phyloP scores from a whole-genome alignment of 768 basidiomycete species.

The Dictyophora rubrovolvata region DNA sequence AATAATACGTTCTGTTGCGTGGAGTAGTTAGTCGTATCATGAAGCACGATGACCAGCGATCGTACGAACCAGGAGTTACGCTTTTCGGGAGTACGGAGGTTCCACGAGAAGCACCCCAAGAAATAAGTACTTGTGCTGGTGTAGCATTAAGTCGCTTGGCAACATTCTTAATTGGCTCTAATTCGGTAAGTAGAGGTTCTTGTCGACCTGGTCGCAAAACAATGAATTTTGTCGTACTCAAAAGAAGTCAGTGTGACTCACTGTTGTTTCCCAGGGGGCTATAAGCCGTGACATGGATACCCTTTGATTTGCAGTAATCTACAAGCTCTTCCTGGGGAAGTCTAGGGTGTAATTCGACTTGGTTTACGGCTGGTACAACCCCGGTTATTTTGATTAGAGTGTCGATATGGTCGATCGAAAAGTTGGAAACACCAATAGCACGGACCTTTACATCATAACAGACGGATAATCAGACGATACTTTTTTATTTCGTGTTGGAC shows the following conservation, averaged over 20 bases:
- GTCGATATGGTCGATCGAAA: conserved; percentile 53
- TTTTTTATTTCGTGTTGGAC: background rate
- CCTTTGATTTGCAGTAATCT: conserved; percentile 55
- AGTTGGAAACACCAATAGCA: conserved; percentile 78
- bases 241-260: conserved; percentile 21
- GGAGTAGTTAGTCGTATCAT: background rate
- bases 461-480: background rate
- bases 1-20: conserved; percentile 41
- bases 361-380: conserved; percentile 67
- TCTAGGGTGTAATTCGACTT: conserved; percentile 76
- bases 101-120: conserved; percentile 69
- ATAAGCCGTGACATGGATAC: conserved; percentile 63
- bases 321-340: conserved; percentile 68
- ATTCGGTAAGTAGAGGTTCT: conserved; percentile 58
- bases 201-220: conserved; percentile 26
- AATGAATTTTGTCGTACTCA: background rate
- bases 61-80: conserved; percentile 43
- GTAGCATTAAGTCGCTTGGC: conserved; percentile 55
- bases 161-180: conserved; percentile 49
- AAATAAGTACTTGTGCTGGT: conserved; percentile 73
- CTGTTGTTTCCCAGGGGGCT: conserved; percentile 76
- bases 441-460: conserved; percentile 35
- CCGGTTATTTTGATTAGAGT: conserved; percentile 60
- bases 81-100: conserved; percentile 82
- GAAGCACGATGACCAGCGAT: background rate